Base-by-base conservation (phyloP, 2,329 filamentous ascomycete genomes). In the Aspergillus melleus region DNA sequence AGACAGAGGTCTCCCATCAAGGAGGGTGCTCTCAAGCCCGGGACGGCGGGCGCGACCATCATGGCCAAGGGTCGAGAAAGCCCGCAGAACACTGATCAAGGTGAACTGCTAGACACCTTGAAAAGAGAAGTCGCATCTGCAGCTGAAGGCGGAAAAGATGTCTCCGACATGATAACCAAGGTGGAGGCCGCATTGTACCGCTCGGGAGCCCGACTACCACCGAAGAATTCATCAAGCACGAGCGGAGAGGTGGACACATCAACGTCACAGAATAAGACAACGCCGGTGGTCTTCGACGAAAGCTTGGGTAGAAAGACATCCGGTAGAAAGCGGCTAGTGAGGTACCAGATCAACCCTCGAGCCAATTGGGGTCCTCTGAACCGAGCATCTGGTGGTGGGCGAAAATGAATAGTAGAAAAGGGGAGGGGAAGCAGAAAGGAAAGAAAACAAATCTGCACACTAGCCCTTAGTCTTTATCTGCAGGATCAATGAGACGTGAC, bases 341-440 rank as follows among this genome's bases (percentile, higher is more conserved):
- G 94, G 63, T 99, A 97, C 76, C 95, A 96, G 79, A 79, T 88
- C 61, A 98, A 98, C 72, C 95, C 95, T 50, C 83, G 89, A 61
- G 88, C 92, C 70, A 95, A 98, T 74, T 99, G 95, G 95, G 95
- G 95, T 0, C 95, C 95, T 1, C 87, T 96, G 86, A 79, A 73
- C 60, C 75, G 77, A 42, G 80, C 80, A 6, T 64, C 68, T 22
- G 66, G 67, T 3, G 59, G 61, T 20, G 54, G 55, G 52, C 63
- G 58, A 52, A 24, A 24, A 26, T 30, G 42, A 46, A 24, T 22
- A 47, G 20, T 10, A 47, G 14, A 6, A 42, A 42, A 6, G 36
- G 16, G 14, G 16, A 14, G 6, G 4, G 16, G 36, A 16, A n/a
- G 36, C 14, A 42, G 1, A 42, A 42, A 4, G 36, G 36, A 42